Evolutionary conservation across 768 basidiomycete species (phyloP).

Genomic region (Podaxis rugospora): DNA sequence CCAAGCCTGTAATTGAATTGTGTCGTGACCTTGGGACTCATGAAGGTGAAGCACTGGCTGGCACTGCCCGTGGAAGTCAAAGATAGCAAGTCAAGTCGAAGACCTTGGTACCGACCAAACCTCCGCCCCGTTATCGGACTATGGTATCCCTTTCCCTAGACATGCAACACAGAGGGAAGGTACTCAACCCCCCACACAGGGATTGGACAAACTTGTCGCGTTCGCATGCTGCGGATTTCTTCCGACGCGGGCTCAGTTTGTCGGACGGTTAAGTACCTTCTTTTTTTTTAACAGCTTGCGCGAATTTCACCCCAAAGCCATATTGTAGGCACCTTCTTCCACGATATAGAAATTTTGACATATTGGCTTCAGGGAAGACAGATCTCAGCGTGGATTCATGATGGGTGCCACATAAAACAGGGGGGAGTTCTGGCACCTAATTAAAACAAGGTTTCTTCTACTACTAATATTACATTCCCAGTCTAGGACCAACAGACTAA

Average conservation of each 20-base stretch:
- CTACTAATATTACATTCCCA: not conserved
- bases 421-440: not conserved
- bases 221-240: not conserved
- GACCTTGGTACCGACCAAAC: not conserved
- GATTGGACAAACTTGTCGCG: not conserved
- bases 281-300: not conserved
- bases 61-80: not conserved
- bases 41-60: not conserved
- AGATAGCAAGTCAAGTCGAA: not conserved
- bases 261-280: not conserved
- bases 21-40: not conserved
- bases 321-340: not conserved
- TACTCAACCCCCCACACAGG: not conserved
- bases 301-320: not conserved
- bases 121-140: not conserved
- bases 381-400: not conserved
- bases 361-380: not conserved
- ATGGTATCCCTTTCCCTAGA: not conserved
- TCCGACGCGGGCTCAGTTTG: not conserved
- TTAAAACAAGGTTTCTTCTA: not conserved
- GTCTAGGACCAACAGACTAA: not conserved
- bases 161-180: not conserved
- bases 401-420: not conserved
- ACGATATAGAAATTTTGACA: not conserved
- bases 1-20: not conserved